A percentile compares a stretch with the other conserved stretches of the same genome.
Evolutionary conservation across 257 asterid genomes (phyloP).

Genomic region (Catharanthus roseus): DNA sequence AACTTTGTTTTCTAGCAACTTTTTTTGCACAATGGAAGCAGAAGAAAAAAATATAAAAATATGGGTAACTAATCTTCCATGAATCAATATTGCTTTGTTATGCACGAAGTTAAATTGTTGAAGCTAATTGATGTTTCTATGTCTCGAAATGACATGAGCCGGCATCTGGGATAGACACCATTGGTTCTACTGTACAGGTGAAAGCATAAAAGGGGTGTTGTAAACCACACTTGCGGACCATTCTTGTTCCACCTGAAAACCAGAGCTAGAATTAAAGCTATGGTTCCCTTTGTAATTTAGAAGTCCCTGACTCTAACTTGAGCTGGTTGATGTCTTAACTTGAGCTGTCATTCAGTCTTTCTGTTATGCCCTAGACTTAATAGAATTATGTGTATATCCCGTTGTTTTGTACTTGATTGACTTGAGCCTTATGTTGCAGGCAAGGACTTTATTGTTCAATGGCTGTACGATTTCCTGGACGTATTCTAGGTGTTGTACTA

Average conservation of each 20-base stretch:
- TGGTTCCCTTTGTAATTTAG: background rate
- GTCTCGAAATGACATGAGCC: background rate
- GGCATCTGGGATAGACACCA: too few relatives aligned
- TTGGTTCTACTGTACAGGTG: too few relatives aligned
- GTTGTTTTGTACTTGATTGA: slow-evolving; percentile 5
- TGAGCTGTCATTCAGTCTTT: too few relatives aligned
- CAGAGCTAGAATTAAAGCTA: too few relatives aligned
- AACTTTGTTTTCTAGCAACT: background rate
- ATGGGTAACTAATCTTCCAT: too few relatives aligned
- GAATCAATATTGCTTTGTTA: background rate
- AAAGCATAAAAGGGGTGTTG: too few relatives aligned
- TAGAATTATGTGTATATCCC: background rate
- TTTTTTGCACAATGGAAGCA: background rate
- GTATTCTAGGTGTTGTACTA: background rate
- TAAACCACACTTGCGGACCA: too few relatives aligned
- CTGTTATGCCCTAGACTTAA: background rate
- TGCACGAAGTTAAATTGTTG: background rate
- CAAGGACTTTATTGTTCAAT: background rate
- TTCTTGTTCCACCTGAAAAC: too few relatives aligned
- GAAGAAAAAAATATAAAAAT: too few relatives aligned
- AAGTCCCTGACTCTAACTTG: too few relatives aligned
- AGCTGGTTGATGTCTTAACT: too few relatives aligned
- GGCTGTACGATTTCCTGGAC: background rate
- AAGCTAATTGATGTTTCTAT: background rate
- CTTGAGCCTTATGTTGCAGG: slow-evolving; percentile 1